Evolutionary conservation across 2,329 filamentous ascomycete species (phyloP), one percentile per base, ranked within the genome.

Genomic region (Thermoascus crustaceus): DNA sequence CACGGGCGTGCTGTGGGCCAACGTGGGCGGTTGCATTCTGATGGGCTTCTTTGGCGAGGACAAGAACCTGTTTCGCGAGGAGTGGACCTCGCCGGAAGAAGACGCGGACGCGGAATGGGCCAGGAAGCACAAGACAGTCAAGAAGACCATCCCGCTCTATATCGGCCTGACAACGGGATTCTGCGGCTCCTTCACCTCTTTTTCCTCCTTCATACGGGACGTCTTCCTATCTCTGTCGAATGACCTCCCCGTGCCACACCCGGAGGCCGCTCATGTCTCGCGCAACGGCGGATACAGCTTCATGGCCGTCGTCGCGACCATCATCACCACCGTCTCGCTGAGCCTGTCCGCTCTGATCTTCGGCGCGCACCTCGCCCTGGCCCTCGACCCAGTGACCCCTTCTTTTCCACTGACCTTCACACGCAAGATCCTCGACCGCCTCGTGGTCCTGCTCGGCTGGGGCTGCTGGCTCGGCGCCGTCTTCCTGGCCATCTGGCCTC

Each of bases 11-110:
- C 61, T 94, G 14, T 96, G 89, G 89, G 80, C 87, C 41, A 95
- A 96, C 52, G 80, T 94, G 30, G 76, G 70, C 1, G 89, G 89
- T 1, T 82, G 83, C 37, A 54, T 93, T 0, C 47, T 94, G 39
- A 83, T 96, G 76, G 89, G 91, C 2, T 93, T 94, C 53, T 70
- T 95, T 2, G 66, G 75, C 7, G 85, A 94, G 61, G 85, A 94
- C 52, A 71, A 76, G 42, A 78, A 73, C 48, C 64, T 94, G 5
- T 93, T 94, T 56, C 74, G 73, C 19, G 62, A 76, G 39, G 79
- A 83, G 61, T 80, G 75, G 75, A 30, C 13, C 33, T 11, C 13
- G 43, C 18, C 58, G 52, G 6, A 48, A 32, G 38, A 42, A 23
- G 13, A 38, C 8, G 41, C 48, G 30, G 40, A 39, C 67, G 4